These are phyloP conservation scores for Clavispora fructus DNA, from an alignment of 805 yeast species.

Conservation along the genomic window DNA sequence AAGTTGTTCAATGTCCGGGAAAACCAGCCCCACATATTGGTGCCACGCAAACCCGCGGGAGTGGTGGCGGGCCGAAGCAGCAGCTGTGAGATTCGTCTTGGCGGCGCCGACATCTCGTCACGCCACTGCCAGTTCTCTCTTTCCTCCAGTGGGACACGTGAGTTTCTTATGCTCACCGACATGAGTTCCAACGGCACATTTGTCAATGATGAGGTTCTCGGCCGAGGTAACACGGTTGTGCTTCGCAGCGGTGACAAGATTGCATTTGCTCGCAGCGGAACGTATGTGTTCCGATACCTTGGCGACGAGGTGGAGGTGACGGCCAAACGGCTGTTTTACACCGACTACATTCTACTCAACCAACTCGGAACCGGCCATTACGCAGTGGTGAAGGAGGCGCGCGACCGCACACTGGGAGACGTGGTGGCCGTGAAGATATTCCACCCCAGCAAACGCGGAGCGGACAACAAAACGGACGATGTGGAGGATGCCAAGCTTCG, in stretches of 20 bases:
- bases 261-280: conserved; percentile 47
- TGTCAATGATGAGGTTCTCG: conserved; percentile 52
- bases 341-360: conserved; percentile 50
- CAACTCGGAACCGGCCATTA: conserved; percentile 75
- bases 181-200: conserved; percentile 62
- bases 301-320: conserved; percentile 19
- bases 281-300: conserved; percentile 45
- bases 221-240: conserved; percentile 43
- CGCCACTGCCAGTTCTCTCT: conserved; percentile 53
- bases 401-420: conserved; percentile 51
- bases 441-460: conserved; percentile 42
- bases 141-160: conserved; percentile 29
- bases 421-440: conserved; percentile 72
- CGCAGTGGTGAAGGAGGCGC: conserved; percentile 73
- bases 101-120: conserved; percentile 61
- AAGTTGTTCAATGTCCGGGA: conserved; percentile 19
- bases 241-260: conserved; percentile 62
- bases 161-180: conserved; percentile 47
- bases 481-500: conserved; percentile 37
- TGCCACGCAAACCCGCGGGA: conserved; percentile 21
- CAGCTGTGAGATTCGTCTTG: conserved; percentile 50
- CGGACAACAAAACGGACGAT: conserved; percentile 11
- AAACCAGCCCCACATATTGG: conserved; percentile 17
- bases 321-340: conserved; percentile 43
- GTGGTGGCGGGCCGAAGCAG: conserved; percentile 51